phyloP scores from a whole-genome alignment of 306 rosid species.

The Cajanus cajan region DNA sequence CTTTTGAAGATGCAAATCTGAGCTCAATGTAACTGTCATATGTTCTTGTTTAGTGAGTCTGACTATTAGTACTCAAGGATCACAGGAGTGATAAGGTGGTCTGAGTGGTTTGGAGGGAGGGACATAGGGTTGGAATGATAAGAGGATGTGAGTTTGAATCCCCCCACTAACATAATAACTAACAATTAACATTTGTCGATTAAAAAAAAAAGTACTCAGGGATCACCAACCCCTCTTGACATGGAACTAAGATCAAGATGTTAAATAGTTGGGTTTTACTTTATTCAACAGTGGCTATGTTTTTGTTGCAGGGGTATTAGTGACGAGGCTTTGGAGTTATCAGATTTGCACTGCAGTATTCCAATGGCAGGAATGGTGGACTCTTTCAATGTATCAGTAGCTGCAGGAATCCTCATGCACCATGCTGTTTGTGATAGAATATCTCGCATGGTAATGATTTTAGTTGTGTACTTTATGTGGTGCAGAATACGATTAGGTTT shows the following conservation, averaged over 20 bases:
- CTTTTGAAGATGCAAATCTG: neutral
- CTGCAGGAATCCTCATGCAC: slow-evolving; percentile 95
- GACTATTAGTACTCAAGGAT: neutral
- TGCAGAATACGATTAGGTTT: neutral
- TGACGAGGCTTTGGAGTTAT: slow-evolving; percentile 80
- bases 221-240: neutral
- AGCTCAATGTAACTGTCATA: neutral
- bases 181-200: no score
- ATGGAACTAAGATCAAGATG: neutral
- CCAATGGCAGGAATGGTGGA: slow-evolving; percentile 98
- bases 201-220: neutral
- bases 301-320: slow-evolving; percentile 71
- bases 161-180: no score
- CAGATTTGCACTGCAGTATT: slow-evolving; percentile 82
- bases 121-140: no score
- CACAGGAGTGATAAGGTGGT: no score
- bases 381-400: slow-evolving; percentile 95
- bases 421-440: slow-evolving; percentile 85
- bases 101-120: no score
- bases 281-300: slow-evolving; percentile 8
- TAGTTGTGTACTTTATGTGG: slow-evolving; percentile 4
- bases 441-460: slow-evolving; percentile 65
- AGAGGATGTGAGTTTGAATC: no score
- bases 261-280: neutral
- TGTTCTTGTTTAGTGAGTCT: neutral